Percentiles rank a stretch among this genome's conserved stretches.
Conservation (phyloP, 164 flowering plant genomes). For the Cinnamomum chago region DNA sequence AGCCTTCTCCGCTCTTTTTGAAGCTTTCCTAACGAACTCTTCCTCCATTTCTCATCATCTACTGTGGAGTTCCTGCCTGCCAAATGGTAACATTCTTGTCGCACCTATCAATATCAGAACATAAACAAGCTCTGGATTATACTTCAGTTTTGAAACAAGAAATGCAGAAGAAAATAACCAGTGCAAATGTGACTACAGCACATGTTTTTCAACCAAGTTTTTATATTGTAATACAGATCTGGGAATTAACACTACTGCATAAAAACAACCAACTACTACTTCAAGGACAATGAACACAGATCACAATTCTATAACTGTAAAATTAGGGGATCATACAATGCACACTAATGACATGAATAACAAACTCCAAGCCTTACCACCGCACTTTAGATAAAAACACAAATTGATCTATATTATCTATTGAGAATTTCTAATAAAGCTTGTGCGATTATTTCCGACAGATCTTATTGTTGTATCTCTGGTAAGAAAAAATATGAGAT, state of each 20-base stretch:
- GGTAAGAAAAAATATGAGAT: background rate
- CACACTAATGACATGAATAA: too few relatives aligned
- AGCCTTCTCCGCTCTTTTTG: constrained; percentile 39
- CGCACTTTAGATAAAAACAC: too few relatives aligned
- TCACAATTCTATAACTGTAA: too few relatives aligned
- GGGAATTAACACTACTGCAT: too few relatives aligned
- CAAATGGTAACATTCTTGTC: constrained; percentile 56
- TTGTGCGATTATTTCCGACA: background rate
- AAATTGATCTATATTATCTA: background rate
- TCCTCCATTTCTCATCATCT: constrained; percentile 30
- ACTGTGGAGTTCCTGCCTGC: constrained; percentile 45
- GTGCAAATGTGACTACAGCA: background rate
- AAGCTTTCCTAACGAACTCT: constrained; percentile 31
- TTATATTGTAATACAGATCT: too few relatives aligned
- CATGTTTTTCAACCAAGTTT: too few relatives aligned
- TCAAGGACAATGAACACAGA: too few relatives aligned
- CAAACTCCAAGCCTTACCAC: too few relatives aligned
- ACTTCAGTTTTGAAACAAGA: background rate
- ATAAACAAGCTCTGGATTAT: background rate
- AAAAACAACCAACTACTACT: too few relatives aligned
- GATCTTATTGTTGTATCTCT: background rate
- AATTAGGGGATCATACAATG: too few relatives aligned
- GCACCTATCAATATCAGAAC: constrained; percentile 42
- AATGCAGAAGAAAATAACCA: background rate
- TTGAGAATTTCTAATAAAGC: background rate